A percentile compares a stretch with the other conserved stretches of the same genome.
These are phyloP conservation scores for Mesembryanthemum crystallinum DNA, from an alignment of 148 eudicot genomes.

Conservation along the genomic window DNA sequence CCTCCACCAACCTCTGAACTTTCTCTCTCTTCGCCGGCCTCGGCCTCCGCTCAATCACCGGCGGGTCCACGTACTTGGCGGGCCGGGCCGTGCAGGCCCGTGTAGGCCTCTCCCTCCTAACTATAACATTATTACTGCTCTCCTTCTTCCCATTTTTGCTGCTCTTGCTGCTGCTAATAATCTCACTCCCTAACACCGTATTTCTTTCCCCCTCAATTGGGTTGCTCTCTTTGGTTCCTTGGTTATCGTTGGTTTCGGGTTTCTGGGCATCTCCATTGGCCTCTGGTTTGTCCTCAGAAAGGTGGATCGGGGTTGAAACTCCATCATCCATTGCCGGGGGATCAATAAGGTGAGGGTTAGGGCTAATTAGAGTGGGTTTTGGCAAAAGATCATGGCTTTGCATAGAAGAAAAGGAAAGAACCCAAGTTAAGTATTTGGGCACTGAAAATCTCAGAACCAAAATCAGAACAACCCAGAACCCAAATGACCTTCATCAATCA, in stretches of 20 bases:
- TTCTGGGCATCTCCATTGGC: constrained; percentile 14
- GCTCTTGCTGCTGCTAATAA: constrained; percentile 9
- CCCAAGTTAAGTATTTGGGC: constrained; percentile 9
- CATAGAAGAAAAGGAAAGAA: constrained; percentile 27
- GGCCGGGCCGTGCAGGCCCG: constrained; percentile 78
- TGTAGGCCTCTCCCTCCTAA: constrained; percentile 76
- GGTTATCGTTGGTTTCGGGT: constrained; percentile 25
- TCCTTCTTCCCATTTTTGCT: constrained; percentile 18
- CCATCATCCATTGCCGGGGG: constrained; percentile 37
- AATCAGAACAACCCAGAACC: constrained; percentile 9
- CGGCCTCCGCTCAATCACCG: constrained; percentile 42
- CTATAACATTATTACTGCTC: constrained; percentile 27
- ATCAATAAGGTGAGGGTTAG: constrained; percentile 30
- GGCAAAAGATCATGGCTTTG: constrained; percentile 49
- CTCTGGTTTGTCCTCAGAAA: constrained; percentile 3
- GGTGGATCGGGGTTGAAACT: constrained; percentile 48
- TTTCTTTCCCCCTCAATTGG: constrained; percentile 20
- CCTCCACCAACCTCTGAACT: constrained; percentile 33
- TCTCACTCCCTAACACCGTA: constrained; percentile 14
- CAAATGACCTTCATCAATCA: constrained; percentile 13
- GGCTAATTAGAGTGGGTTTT: constrained; percentile 31
- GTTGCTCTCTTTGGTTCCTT: constrained; percentile 21
- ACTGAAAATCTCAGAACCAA: constrained; percentile 1
- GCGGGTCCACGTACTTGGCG: constrained; percentile 70
- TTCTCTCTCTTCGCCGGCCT: constrained; percentile 42